Evolutionary conservation across 257 asterid species (phyloP), one percentile per base, ranked within the genome.

Genomic region (Rehmannia glutinosa): DNA sequence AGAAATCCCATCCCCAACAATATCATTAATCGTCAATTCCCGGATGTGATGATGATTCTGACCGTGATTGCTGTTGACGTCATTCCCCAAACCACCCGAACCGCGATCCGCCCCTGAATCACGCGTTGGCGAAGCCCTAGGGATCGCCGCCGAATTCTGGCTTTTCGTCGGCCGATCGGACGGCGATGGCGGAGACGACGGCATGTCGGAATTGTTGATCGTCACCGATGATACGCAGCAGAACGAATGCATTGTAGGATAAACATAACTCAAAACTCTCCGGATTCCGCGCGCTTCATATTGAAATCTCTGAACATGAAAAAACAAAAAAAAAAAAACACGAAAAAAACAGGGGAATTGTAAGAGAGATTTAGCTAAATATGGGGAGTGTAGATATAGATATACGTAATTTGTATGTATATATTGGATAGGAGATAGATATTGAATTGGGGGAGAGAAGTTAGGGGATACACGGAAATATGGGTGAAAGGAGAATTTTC

Each of bases 1-100:
- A 6, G 86, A 86, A 60, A 92, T 78, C 45, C 97, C 97, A 45
- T 83, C 82, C 66, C 98, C 96, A 0, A 92, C 93, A 16, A 90
- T 86, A 4, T 90, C 97, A 49, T 90, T 89, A 58, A 92, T 87
- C 91, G 80, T 89, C 77, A 88, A 80, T 51, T 80, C 82, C 23
- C 80, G 56, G 80, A 68, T 27, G 69, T 51, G 76, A 8, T 76
- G 73, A 38, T 77, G 73, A 55, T 61, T 72, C n/a, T 68, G 77
- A 9, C 76, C 46, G 32, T 63, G 62, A 74, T 46, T 43, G 5
- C 64, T 73, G 6, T 24, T 13, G 19, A 12, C 61, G 62, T 69
- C 64, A 36, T 53, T 71, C 35, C 43, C 20, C 8, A 49, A 53
- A 5, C n/a, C 53, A 6, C 6, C 65, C 23, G 51, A 38, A 45